Conservation (phyloP, 2,329 filamentous ascomycete genomes). For the Hirsutella rhossiliensis region DNA sequence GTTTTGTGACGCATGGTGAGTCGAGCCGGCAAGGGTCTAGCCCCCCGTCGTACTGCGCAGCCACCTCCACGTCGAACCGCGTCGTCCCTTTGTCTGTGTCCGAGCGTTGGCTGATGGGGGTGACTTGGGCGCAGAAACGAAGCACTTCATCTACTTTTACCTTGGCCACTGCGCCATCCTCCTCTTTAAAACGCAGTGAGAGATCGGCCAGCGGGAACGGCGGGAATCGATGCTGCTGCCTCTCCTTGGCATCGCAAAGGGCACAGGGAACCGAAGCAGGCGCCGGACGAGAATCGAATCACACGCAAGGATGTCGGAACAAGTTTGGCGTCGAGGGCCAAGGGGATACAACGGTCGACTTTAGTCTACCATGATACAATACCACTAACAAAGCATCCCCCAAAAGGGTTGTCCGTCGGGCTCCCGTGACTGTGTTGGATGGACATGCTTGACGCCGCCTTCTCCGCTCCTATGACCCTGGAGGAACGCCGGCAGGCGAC, state of each 20-base stretch:
- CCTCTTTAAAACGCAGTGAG: slow-evolving; percentile 92
- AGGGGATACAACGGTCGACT: no score
- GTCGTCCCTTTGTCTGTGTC: neutral
- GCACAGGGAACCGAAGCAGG: neutral
- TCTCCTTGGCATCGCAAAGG: neutral
- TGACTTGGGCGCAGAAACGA: slow-evolving; percentile 59
- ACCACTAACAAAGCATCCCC: no score
- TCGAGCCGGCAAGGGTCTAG: neutral
- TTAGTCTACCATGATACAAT: no score
- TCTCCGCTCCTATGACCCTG: no score
- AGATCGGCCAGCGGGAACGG: neutral
- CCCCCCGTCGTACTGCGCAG: neutral
- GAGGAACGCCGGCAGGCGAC: no score
- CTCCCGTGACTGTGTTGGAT: no score
- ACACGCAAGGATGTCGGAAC: neutral
- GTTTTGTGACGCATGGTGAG: slow-evolving; percentile 94
- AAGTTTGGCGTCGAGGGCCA: no score
- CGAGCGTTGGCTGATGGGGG: neutral
- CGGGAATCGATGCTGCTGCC: neutral
- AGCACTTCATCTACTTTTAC: slow-evolving; percentile 99
- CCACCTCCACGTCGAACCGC: neutral
- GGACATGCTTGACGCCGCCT: no score
- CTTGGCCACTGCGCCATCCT: slow-evolving; percentile 96
- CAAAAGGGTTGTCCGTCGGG: no score
- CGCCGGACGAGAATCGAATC: neutral